phyloP scores from a whole-genome alignment of 2,329 filamentous ascomycete genomes.

The Colletotrichum sp. region DNA sequence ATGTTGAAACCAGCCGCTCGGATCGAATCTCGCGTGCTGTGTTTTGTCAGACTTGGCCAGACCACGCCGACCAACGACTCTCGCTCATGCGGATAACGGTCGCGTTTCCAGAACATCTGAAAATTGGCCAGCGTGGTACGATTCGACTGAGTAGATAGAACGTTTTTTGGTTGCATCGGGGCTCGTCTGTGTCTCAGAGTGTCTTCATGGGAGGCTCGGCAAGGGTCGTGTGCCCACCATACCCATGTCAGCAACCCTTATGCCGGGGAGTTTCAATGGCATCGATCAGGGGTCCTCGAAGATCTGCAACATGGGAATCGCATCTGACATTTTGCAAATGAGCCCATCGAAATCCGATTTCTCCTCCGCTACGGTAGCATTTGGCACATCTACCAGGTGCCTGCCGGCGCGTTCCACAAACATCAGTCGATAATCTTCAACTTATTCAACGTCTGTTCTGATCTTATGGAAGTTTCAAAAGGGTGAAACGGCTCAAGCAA shows the following conservation, averaged over 20 bases:
- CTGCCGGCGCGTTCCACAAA: not conserved
- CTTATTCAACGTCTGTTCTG: not conserved
- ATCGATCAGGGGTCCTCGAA: not conserved
- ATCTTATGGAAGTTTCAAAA: not conserved
- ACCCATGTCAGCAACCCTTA: constrained; percentile 7
- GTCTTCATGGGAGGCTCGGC: not conserved
- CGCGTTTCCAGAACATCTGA: constrained; percentile 13
- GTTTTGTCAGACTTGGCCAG: constrained; percentile 7
- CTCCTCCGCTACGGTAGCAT: not conserved
- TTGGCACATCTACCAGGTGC: not conserved
- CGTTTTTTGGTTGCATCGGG: constrained; percentile 6
- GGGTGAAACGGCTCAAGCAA: constrained; percentile 8
- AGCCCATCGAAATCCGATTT: not conserved
- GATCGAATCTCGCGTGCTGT: not conserved
- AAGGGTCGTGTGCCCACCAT: constrained; percentile 8
- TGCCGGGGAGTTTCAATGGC: constrained; percentile 4
- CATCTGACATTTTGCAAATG: not conserved
- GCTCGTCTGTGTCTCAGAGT: constrained; percentile 13
- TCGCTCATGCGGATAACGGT: not conserved
- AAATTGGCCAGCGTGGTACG: constrained; percentile 12
- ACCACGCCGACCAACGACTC: not conserved
- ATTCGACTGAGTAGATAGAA: constrained; percentile 12
- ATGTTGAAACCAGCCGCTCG: constrained; percentile 19
- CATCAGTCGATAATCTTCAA: constrained; percentile 11
- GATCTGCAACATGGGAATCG: not conserved